Evolutionary conservation across 495 filamentous ascomycete genomes (phyloP).

Genomic region (Neurospora intermedia): DNA sequence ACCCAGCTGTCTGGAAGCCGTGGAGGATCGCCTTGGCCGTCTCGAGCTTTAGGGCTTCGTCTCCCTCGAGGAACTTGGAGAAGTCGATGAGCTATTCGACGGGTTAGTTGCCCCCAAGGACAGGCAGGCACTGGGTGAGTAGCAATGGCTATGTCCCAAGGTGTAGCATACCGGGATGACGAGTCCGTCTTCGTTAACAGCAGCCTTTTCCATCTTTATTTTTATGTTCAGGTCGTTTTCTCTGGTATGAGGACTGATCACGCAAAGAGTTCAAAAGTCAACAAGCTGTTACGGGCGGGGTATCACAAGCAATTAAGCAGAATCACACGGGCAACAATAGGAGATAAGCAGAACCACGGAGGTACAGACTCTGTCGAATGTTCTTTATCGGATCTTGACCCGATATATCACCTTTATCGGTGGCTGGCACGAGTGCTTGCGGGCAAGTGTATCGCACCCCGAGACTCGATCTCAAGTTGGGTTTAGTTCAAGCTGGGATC

Average conservation of each 20-base stretch:
- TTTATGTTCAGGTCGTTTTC: not conserved
- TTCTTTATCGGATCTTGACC: not conserved
- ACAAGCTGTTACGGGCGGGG: not conserved
- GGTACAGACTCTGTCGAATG: not conserved
- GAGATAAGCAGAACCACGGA: not conserved
- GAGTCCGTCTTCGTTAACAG: constrained; percentile 55
- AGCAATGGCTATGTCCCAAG: not conserved
- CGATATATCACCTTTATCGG: not conserved
- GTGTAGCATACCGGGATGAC: constrained; percentile 51
- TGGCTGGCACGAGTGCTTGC: not conserved
- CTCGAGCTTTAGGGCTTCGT: constrained; percentile 47
- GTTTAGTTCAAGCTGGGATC: not conserved
- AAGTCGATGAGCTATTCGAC: constrained; percentile 72
- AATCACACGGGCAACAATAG: not conserved
- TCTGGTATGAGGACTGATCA: not conserved
- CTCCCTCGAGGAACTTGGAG: constrained; percentile 57
- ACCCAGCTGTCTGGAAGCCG: constrained; percentile 79
- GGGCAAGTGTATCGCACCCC: not conserved
- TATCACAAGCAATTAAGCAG: not conserved
- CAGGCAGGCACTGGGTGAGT: not conserved
- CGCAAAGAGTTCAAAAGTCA: not conserved
- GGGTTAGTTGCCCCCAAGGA: not conserved
- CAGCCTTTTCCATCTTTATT: constrained; percentile 36
- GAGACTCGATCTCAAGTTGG: not conserved
- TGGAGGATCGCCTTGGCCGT: constrained; percentile 62